These are phyloP conservation scores for Blastocladiella emersonii DNA, from an alignment of 371 early-diverging fungal genomes.

Conservation along the genomic window DNA sequence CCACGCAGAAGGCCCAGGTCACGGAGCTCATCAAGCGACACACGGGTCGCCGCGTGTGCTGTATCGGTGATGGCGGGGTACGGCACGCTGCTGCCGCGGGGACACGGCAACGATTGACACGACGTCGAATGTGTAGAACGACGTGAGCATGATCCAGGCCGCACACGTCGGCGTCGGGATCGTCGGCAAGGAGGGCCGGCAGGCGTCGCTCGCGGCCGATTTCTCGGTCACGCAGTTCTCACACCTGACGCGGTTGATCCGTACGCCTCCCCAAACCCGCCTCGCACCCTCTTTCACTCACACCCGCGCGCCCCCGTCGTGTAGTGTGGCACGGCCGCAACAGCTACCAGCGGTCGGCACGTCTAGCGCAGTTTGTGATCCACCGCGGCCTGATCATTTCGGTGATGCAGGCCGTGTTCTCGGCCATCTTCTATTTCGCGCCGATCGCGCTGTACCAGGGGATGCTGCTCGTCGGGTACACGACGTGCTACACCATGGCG, in stretches of 20 bases:
- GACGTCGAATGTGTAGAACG: too few relatives aligned
- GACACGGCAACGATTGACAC: too few relatives aligned
- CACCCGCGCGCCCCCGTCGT: neutral
- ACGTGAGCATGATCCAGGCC: constrained; percentile 98
- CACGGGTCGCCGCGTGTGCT: constrained; percentile 66
- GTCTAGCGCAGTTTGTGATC: constrained; percentile 95
- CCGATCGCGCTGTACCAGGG: constrained; percentile 92
- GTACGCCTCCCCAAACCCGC: constrained; percentile 18
- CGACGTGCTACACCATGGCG: constrained; percentile 93
- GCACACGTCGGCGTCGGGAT: constrained; percentile 98
- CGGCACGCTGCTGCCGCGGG: too few relatives aligned
- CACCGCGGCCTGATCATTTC: constrained; percentile 97
- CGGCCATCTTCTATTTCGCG: constrained; percentile 93
- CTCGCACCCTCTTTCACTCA: neutral
- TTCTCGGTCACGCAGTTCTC: constrained; percentile 89
- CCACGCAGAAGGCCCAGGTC: constrained; percentile 98
- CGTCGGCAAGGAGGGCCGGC: constrained; percentile 97
- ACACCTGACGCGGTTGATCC: constrained; percentile 64
- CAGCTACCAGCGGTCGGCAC: constrained; percentile 79
- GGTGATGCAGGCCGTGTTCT: constrained; percentile 98
- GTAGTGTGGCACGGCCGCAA: constrained; percentile 95
- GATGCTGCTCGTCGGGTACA: constrained; percentile 63
- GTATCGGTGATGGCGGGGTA: constrained; percentile 99
- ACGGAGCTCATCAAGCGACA: constrained; percentile 68
- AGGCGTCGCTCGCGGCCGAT: constrained; percentile 96